Percentiles rank a stretch among this genome's conserved stretches.
phyloP scores from a whole-genome alignment of 2,329 filamentous ascomycete genomes.

The Colletotrichum cordylinicola region DNA sequence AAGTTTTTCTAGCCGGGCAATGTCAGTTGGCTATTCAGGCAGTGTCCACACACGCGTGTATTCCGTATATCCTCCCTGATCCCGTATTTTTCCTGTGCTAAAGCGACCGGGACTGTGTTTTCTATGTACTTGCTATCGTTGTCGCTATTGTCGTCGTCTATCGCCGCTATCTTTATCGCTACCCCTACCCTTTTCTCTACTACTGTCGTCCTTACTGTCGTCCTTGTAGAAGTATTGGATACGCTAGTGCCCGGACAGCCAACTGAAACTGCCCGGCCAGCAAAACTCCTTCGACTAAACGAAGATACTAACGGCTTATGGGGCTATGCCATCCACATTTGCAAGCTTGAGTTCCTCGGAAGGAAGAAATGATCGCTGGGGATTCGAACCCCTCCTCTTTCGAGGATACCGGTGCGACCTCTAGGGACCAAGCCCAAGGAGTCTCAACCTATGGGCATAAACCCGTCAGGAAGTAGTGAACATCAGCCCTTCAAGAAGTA shows the following conservation, averaged over 20 bases:
- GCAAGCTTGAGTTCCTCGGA: background rate
- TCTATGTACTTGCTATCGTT: background rate
- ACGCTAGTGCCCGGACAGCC: background rate
- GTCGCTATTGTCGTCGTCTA: background rate
- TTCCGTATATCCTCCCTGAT: rapidly evolving
- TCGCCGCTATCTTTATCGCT: background rate
- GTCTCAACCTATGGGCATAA: background rate
- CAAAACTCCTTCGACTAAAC: background rate
- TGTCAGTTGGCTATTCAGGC: background rate
- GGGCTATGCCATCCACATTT: background rate
- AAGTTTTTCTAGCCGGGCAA: rapidly evolving
- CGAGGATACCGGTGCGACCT: background rate
- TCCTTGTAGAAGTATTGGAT: background rate
- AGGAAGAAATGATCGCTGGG: background rate
- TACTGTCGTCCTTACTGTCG: background rate
- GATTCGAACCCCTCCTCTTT: background rate
- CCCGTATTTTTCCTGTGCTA: background rate
- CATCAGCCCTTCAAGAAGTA: background rate
- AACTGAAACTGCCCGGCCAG: background rate
- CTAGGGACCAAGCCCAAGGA: background rate
- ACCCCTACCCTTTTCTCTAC: background rate
- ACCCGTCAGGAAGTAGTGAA: background rate
- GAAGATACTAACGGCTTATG: background rate
- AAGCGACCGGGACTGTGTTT: background rate
- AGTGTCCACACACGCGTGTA: background rate